A percentile compares a stretch with the other conserved stretches of the same genome.
Conservation (phyloP, 306 rosid species). For the Begonia loranthoides region DNA sequence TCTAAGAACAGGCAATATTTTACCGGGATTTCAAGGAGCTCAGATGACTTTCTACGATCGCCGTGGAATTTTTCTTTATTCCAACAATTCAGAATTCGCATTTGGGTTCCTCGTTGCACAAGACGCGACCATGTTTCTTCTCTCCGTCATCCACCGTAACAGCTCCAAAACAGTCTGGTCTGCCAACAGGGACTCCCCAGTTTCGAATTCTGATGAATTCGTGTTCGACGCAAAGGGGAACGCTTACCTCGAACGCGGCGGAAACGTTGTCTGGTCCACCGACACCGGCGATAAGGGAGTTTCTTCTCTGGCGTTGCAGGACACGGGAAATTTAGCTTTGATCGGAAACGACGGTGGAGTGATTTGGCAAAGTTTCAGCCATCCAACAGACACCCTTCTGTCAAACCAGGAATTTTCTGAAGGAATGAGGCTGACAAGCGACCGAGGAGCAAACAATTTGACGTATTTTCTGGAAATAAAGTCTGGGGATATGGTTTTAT, state of each 20-base stretch:
- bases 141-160: conserved; percentile 26
- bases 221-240: conserved; percentile 51
- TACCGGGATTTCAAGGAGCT: conserved; percentile 33
- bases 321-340: conserved; percentile 67
- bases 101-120: conserved; percentile 35
- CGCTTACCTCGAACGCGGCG: conserved; percentile 31
- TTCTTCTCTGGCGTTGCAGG: conserved; percentile 47
- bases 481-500: conserved; percentile 56
- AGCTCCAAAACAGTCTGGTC: conserved; percentile 37
- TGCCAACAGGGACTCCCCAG: conserved; percentile 55
- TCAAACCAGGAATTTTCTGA: conserved; percentile 50
- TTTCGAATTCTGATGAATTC: conserved; percentile 51
- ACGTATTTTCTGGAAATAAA: conserved; percentile 53
- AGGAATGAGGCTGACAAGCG: conserved; percentile 67
- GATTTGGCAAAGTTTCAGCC: conserved; percentile 77
- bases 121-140: conserved; percentile 36
- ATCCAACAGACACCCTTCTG: conserved; percentile 72
- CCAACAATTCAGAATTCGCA: conserved; percentile 30
- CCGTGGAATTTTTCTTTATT: conserved; percentile 46
- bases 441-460: conserved; percentile 30
- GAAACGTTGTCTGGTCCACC: conserved; percentile 48
- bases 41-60: conserved; percentile 65
- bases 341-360: conserved; percentile 22
- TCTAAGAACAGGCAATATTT: conserved; percentile 20
- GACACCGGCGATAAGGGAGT: conserved; percentile 33